Conservation (phyloP, 1,284 basidiomycete genomes). For the Amylostereum areolatum region DNA sequence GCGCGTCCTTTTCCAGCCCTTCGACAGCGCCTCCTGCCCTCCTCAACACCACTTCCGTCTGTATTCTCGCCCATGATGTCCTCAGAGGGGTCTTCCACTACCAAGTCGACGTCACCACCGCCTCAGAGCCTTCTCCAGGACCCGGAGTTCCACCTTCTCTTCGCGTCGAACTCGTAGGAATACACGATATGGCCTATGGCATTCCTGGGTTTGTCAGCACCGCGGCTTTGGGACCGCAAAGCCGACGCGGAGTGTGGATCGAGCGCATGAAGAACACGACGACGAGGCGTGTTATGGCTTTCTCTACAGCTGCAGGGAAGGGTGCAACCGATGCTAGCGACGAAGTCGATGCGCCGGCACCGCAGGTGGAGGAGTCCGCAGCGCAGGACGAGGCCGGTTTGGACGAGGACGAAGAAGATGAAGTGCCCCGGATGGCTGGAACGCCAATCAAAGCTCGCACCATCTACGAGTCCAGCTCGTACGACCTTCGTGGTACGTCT, state of each 20-base stretch:
- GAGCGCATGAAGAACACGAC: slow-evolving; percentile 36
- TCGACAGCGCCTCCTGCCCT: background rate
- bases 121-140: background rate
- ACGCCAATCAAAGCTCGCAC: slow-evolving; percentile 26
- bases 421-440: slow-evolving; percentile 4
- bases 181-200: slow-evolving; percentile 21
- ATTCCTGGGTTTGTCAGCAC: slow-evolving; percentile 38
- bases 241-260: slow-evolving; percentile 45
- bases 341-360: background rate
- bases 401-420: slow-evolving; percentile 9
- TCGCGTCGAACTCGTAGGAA: slow-evolving; percentile 24
- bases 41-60: slow-evolving; percentile 16
- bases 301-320: slow-evolving; percentile 12
- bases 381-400: slow-evolving; percentile 7
- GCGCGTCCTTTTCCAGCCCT: slow-evolving; percentile 32
- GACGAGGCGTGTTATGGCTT: slow-evolving; percentile 31
- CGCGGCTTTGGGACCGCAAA: slow-evolving; percentile 36
- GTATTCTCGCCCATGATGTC: slow-evolving; percentile 45
- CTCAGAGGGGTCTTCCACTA: slow-evolving; percentile 49
- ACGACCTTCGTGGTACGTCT: slow-evolving; percentile 41
- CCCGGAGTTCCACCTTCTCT: slow-evolving; percentile 20
- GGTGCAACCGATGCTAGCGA: background rate
- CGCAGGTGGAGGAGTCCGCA: background rate
- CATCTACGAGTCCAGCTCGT: slow-evolving; percentile 36
- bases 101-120: slow-evolving; percentile 22